Conservation (phyloP, 257 asterid genomes). For the Solanum piurae region DNA sequence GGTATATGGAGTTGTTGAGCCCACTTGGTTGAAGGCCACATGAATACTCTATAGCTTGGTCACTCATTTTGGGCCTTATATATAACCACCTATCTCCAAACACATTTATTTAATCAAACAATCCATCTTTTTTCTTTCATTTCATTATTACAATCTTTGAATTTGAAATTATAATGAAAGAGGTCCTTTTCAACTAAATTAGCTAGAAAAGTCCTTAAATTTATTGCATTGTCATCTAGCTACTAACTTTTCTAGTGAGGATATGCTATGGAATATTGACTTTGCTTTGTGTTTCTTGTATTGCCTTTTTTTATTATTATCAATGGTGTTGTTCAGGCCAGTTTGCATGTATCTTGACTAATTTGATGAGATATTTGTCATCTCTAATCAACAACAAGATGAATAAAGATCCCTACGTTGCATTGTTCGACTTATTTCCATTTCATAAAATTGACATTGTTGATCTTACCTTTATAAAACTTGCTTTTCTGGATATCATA, state of each 20-base stretch:
- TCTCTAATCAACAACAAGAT: neutral
- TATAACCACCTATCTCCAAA: neutral
- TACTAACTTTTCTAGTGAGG: neutral
- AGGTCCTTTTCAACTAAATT: neutral
- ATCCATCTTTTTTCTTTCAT: neutral
- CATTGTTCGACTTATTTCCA: neutral
- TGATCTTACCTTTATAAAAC: too few species aligned
- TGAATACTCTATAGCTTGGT: neutral
- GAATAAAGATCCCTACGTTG: too few species aligned
- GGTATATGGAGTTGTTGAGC: neutral
- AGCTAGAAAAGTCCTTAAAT: neutral
- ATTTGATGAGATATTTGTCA: neutral
- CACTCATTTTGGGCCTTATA: neutral
- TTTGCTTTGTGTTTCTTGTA: neutral
- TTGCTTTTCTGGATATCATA: neutral
- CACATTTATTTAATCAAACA: neutral
- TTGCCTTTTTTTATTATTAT: neutral
- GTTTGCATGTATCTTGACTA: neutral
- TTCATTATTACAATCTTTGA: neutral
- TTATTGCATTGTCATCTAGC: neutral
- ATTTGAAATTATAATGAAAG: neutral
- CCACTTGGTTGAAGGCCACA: neutral
- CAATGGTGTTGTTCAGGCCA: rapidly evolving
- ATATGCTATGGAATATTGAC: neutral
- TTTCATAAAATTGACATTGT: too few species aligned